Conservation (phyloP, 179 eudicot species). For the Silene noctiflora region DNA sequence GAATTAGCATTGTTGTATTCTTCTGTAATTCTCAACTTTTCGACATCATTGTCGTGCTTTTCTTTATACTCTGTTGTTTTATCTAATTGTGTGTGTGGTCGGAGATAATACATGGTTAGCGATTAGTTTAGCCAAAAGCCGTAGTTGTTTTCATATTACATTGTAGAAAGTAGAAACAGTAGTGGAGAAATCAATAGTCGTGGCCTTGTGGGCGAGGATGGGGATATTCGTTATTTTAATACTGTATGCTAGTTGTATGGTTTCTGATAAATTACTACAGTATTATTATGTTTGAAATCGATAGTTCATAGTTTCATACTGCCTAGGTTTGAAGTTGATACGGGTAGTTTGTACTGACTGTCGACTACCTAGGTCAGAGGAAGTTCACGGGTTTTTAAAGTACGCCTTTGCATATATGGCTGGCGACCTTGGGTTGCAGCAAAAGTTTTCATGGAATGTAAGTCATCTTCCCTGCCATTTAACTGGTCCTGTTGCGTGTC, state of each 20-base stretch:
- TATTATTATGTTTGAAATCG: background rate
- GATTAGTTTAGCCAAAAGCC: background rate
- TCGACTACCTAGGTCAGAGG: background rate
- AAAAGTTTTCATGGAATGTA: no score
- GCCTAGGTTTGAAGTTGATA: background rate
- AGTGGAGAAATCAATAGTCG: no score
- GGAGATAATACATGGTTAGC: background rate
- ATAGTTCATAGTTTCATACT: background rate
- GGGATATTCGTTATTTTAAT: no score
- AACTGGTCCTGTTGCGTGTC: no score
- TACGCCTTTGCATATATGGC: no score
- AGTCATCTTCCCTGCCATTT: no score
- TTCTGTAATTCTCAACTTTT: background rate
- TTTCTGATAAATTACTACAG: background rate
- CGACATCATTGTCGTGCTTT: background rate
- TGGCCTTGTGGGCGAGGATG: background rate
- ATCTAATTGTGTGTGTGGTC: background rate
- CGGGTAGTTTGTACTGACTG: background rate
- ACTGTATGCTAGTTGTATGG: background rate
- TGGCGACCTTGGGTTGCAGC: no score
- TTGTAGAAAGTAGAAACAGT: no score
- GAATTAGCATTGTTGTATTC: background rate
- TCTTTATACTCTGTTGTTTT: background rate
- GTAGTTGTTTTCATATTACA: background rate
- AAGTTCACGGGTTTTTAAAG: no score